These are phyloP conservation scores for Geosmithia morbida DNA, from an alignment of 2,329 filamentous ascomycete genomes.

Conservation along the genomic window DNA sequence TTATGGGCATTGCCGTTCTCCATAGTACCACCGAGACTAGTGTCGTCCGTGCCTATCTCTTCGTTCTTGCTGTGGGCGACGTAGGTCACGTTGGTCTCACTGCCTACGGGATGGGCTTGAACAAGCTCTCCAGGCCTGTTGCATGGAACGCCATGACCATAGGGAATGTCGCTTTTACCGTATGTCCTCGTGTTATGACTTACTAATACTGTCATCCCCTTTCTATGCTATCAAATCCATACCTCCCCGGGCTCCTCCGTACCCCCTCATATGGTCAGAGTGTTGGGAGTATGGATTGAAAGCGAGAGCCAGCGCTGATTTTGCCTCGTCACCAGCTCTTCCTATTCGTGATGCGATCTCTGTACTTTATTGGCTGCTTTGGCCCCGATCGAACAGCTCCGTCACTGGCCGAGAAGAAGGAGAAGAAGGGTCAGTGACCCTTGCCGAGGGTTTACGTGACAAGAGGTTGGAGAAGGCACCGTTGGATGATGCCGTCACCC, in stretches of 20 bases:
- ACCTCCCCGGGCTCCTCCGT: too few relatives aligned
- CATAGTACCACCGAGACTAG: constrained; percentile 49
- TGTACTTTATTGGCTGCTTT: constrained; percentile 46
- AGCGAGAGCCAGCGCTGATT: not conserved
- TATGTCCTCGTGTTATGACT: constrained; percentile 16
- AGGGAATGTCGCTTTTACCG: constrained; percentile 57
- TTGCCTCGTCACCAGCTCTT: constrained; percentile 22
- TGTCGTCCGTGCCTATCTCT: constrained; percentile 52
- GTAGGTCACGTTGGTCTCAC: constrained; percentile 53
- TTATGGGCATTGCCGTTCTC: constrained; percentile 49
- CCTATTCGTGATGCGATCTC: constrained; percentile 38
- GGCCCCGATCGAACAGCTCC: constrained; percentile 24
- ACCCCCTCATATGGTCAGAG: too few relatives aligned
- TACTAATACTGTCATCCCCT: not conserved
- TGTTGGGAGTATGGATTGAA: not conserved
- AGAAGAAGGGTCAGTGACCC: not conserved
- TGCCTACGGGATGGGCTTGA: constrained; percentile 40
- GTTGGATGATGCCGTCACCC: not conserved
- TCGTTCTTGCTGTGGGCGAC: constrained; percentile 51
- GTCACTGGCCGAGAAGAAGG: constrained; percentile 10
- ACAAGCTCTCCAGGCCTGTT: constrained; percentile 33
- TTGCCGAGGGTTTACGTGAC: too few relatives aligned
- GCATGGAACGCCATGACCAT: constrained; percentile 58
- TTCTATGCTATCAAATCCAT: too few relatives aligned
- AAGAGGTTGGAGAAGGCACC: not conserved